Evolutionary conservation across 2,329 filamentous ascomycete genomes (phyloP).

Genomic region (Calonectria henricotiae): DNA sequence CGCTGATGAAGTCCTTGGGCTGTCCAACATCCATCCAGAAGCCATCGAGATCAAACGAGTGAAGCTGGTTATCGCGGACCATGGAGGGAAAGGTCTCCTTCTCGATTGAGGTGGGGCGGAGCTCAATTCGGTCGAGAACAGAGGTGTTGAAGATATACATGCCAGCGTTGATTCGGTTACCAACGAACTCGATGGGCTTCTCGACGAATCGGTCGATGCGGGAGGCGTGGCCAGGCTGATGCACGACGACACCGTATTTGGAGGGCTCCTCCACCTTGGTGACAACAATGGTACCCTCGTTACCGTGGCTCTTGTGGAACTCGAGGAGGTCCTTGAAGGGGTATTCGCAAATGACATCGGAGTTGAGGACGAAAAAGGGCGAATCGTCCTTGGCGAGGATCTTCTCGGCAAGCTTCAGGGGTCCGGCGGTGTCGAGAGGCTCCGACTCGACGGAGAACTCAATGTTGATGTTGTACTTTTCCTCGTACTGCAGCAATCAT

Average conservation of each 20-base stretch:
- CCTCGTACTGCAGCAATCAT: conserved; percentile 78
- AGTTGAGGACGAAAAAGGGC: conserved; percentile 99
- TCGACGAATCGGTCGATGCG: conserved; percentile 99
- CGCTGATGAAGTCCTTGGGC: conserved; percentile 97
- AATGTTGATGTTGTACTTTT: conserved; percentile 94
- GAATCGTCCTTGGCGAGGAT: conserved; percentile 93
- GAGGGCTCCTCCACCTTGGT: conserved; percentile 99
- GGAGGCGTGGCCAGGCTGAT: conserved; percentile 92
- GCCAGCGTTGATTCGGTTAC: conserved; percentile 98
- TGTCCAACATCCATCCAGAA: conserved; percentile 99
- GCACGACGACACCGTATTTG: conserved; percentile 98
- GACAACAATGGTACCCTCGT: conserved; percentile 97
- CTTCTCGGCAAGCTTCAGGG: conserved; percentile 94
- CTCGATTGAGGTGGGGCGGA: conserved; percentile 97
- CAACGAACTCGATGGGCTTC: conserved; percentile 98
- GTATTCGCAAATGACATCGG: conserved; percentile 98
- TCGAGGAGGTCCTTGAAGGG: conserved; percentile 91
- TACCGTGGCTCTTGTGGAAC: conserved; percentile 94
- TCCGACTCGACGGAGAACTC: conserved; percentile 98
- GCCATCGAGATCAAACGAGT: conserved; percentile 96
- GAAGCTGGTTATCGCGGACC: conserved; percentile 88
- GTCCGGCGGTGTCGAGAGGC: conserved; percentile 94
- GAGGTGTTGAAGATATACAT: conserved; percentile 98
- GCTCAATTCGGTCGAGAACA: conserved; percentile 91
- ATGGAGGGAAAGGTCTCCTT: conserved; percentile 99